Conservation (phyloP, 257 asterid species). For the Leptodermis oblonga region DNA sequence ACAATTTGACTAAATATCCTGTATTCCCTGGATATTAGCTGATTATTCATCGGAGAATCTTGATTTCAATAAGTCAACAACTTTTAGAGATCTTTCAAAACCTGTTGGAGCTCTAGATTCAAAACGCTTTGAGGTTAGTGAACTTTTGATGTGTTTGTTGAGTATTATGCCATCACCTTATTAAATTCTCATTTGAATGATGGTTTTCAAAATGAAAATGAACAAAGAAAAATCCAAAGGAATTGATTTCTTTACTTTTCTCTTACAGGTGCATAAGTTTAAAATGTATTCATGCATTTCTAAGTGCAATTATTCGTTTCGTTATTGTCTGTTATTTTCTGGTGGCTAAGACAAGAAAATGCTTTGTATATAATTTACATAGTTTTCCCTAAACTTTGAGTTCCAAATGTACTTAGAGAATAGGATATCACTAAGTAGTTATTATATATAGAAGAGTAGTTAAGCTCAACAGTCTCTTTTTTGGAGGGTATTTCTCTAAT, state of each 20-base stretch:
- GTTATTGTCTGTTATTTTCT: not conserved
- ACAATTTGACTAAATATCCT: slow-evolving; percentile 97
- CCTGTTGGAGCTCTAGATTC: slow-evolving; percentile 97
- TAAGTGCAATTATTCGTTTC: not conserved
- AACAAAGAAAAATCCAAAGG: not conserved
- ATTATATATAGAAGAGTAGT: not conserved
- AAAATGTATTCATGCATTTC: not conserved
- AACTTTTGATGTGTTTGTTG: slow-evolving; percentile 19
- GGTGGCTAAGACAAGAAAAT: not conserved
- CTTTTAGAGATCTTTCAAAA: slow-evolving; percentile 95
- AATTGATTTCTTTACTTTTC: not conserved
- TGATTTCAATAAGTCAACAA: slow-evolving; percentile 83
- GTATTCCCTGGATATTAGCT: slow-evolving; percentile 95
- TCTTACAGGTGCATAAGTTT: not conserved
- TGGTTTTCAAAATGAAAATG: not conserved
- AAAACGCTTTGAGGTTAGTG: slow-evolving; percentile 87
- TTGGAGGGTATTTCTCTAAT: no score
- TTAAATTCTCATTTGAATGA: not conserved
- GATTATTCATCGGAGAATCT: slow-evolving; percentile 87
- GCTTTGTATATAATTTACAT: not conserved
- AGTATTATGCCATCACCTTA: not conserved
- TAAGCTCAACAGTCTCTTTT: no score
- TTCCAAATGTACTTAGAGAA: not conserved
- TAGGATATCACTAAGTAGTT: not conserved
- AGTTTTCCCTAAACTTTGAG: not conserved